Evolutionary conservation across 257 asterid species (phyloP), one percentile per base, ranked within the genome.

Genomic region (Ligustrum vulgare): DNA sequence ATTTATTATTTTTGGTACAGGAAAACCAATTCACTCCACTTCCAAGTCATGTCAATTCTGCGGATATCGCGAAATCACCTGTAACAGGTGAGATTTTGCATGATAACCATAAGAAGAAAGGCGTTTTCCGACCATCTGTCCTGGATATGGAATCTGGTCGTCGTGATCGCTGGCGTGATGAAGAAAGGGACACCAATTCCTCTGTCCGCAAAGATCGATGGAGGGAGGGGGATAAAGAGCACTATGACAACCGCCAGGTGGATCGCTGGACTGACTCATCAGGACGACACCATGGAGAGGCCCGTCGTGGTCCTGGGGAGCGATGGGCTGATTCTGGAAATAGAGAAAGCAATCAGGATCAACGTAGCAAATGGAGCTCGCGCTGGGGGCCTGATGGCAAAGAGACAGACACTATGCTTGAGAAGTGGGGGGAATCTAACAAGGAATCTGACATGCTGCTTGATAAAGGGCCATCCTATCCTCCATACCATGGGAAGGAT

Each of bases 91-190:
- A 90, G 25, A 90, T 85, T 51, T 49, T 77, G 45, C 80, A 18
- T 79, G 98, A 88, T 72, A 86, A 74, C 85, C 80, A 78, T 58
- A 91, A 82, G 91, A 93, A 88, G 83, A 95, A 90, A 77, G 97
- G 91, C 79, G 91, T 95, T 72, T 95, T 93, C 85, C 92, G 98
- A 80, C 99, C 99, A 68, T 95, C 99, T 5, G 87, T 95, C 62
- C 89, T 88, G 43, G 94, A 93, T 69, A 81, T 83, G 91, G 97
- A 89, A 68, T 74, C 93, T 58, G 89, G 92, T 63, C 93, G 91
- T 62, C 94, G 90, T 35, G 98, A 95, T 33, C 89, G 93, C 82
- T 93, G 98, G 98, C 96, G 91, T 25, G 99, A 95, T 75, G 99
- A 95, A 82, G 99, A 95, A 85, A 91, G 99, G 84, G 99, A 93